Base-by-base conservation (phyloP, 192 early-diverging fungal species). In the Coemansia sp. region DNA sequence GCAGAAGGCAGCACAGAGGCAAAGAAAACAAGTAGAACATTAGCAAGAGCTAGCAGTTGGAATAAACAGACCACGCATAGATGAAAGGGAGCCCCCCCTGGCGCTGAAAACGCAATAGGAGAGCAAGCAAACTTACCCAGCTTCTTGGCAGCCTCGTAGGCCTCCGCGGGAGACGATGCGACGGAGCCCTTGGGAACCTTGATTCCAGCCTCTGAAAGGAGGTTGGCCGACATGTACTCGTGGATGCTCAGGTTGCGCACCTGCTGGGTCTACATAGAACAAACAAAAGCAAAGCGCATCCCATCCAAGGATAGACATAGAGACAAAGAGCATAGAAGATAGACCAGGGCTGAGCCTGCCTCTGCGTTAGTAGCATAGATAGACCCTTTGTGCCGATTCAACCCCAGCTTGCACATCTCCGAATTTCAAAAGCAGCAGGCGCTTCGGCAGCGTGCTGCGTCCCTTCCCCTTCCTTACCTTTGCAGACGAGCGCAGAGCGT, bases 221-320 rank as follows among this genome's bases (percentile, higher is more conserved):
- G 85, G 39, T 92, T 90, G 81, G 95, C 93, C 20, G 95, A 98
- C 63, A 90, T 78, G 84, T 99, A 91, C 84, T 99, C 97, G 80
- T 99, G 97, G 71, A 99, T 97, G 60, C 93, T 92, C 49, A 99
- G 89, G 88, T 89, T 85, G 66, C 92, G 91, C 78, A 87, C 87
- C 65, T 89, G 86, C 71, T 87, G 86, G 62, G 35, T 58, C 69
- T 62, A 59, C 66, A 47, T 22, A 16, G 55, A 28, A 56, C n/a
- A 19, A 18, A 46, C 24, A 28, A 19, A 30, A 62, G 6, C 32
- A 3, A n/a, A n/a, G n/a, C n/a, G n/a, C n/a, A n/a, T n/a, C n/a
- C n/a, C n/a, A n/a, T n/a, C n/a, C n/a, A n/a, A n/a, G n/a, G n/a
- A n/a, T n/a, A n/a, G n/a, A 19, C 22, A 51, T 51, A 57, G 14